Evolutionary conservation across 352 stramenopile genomes (phyloP).

Genomic region (Phytopythium sindhum): DNA sequence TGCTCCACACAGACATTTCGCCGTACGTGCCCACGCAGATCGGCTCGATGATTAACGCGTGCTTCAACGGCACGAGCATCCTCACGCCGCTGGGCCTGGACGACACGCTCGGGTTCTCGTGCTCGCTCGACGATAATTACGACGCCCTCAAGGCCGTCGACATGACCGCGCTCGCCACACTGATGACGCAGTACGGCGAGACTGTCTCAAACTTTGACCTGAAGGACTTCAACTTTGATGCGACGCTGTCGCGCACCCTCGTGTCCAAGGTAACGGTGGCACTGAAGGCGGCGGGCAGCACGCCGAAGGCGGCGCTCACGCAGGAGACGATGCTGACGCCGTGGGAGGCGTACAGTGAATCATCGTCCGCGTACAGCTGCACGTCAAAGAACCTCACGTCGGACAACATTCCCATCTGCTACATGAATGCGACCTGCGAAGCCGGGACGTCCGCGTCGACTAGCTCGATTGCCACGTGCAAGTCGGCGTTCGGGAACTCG

Average conservation of each 20-base stretch:
- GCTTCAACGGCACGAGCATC: slow-evolving; percentile 66
- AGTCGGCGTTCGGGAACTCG: slow-evolving; percentile 40
- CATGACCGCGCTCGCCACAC: slow-evolving; percentile 29
- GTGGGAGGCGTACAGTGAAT: slow-evolving; percentile 48
- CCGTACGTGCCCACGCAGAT: slow-evolving; percentile 65
- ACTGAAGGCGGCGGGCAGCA: slow-evolving; percentile 15
- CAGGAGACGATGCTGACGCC: slow-evolving; percentile 59
- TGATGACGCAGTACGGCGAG: slow-evolving; percentile 41
- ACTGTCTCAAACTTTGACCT: slow-evolving; percentile 50
- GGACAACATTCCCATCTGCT: slow-evolving; percentile 52
- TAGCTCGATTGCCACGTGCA: slow-evolving; percentile 35
- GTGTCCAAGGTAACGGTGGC: slow-evolving; percentile 36
- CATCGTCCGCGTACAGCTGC: slow-evolving; percentile 19
- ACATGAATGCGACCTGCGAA: slow-evolving; percentile 56
- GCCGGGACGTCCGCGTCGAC: slow-evolving; percentile 2
- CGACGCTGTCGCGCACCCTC: slow-evolving; percentile 39
- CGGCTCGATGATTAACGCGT: slow-evolving; percentile 59
- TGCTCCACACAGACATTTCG: slow-evolving; percentile 68
- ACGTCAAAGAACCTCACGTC: slow-evolving; percentile 21
- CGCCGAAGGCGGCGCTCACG: slow-evolving; percentile 26
- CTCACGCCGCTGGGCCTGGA: slow-evolving; percentile 57
- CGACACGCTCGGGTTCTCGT: slow-evolving; percentile 50
- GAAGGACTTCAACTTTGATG: slow-evolving; percentile 64
- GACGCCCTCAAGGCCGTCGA: slow-evolving; percentile 35
- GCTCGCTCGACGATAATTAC: slow-evolving; percentile 63